Evolutionary conservation across 352 stramenopile species (phyloP), one percentile per base, ranked within the genome.

Genomic region (Globisporangium cylindrosporum): DNA sequence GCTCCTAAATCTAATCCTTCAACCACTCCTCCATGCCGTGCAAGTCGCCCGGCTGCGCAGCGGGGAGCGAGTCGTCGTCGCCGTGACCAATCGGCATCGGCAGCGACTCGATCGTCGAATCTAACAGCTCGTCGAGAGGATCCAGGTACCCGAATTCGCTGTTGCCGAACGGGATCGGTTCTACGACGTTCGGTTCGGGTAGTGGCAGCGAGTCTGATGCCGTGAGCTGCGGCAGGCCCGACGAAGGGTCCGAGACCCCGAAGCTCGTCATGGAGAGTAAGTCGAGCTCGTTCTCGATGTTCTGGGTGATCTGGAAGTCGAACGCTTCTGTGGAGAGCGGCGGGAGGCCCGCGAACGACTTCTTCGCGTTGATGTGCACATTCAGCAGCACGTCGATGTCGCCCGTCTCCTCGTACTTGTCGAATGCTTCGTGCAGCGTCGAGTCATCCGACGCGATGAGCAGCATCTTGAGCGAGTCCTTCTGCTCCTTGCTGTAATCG

Each of bases 11-110:
- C 10, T 88, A 91, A 76, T 91, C 85, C 67, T 91, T 88, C 20
- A 92, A 70, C 83, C 82, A 92, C 49, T 91, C 86, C 59, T 94
- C 81, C 81, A 92, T 91, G 29, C 84, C 84, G 63, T 92, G 84
- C 58, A 92, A 69, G 69, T 92, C 86, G 6, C 81, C 80, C 57
- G 84, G 83, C 36, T 91, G 69, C 65, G 82, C 82, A 29, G 81
- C 69, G 14, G 80, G 78, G 32, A 89, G 62, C 20, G 70, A 74
- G 43, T 74, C 49, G 49, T 81, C 72, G 18, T 81, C 73, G 8
- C 77, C 81, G 62, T 91, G 76, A 20, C 82, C 81, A 60, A 91
- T 90, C n/a, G 81, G 82, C 81, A 92, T 89, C 9, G 83, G 81
- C 59, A 91, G 63, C 43, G 70, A 54, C 15, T 90, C 27, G 60